Percentiles rank a stretch among this genome's conserved stretches.
These are phyloP conservation scores for Tulasnella sp. DNA, from an alignment of 768 basidiomycete species.

Conservation along the genomic window DNA sequence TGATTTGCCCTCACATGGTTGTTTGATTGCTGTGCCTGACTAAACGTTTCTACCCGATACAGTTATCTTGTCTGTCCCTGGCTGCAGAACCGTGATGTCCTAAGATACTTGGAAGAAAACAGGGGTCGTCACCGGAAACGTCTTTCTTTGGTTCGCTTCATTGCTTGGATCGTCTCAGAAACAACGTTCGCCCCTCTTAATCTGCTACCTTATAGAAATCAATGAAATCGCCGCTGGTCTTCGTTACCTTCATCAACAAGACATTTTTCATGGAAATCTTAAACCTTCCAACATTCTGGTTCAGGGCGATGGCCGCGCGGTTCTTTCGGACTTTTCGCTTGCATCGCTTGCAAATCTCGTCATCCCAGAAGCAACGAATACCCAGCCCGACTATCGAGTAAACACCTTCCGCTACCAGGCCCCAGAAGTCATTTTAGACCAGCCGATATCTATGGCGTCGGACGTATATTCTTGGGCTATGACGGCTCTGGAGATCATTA, in stretches of 20 bases:
- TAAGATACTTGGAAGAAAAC: neutral
- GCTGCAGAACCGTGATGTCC: neutral
- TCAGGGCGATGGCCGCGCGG: neutral
- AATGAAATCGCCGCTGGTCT: neutral
- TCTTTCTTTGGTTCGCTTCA: neutral
- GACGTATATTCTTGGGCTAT: conserved; percentile 17
- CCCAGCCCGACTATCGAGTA: neutral
- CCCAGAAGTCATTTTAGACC: neutral
- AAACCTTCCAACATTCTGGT: conserved; percentile 9
- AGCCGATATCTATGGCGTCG: neutral
- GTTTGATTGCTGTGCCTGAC: neutral
- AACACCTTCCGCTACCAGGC: conserved; percentile 1
- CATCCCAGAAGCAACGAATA: neutral
- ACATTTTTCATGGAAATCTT: neutral
- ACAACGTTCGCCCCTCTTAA: too few species aligned
- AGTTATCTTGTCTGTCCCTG: neutral
- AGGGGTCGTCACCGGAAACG: neutral
- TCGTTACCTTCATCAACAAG: neutral
- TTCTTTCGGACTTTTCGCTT: conserved; percentile 13
- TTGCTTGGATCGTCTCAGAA: neutral
- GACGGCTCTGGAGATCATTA: conserved; percentile 12
- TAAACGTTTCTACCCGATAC: neutral
- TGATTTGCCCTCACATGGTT: neutral
- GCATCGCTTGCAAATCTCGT: neutral
- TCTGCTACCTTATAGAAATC: neutral